These are phyloP conservation scores for Oryza officinalis DNA, from an alignment of 176 grass and related monocot species.

Conservation along the genomic window DNA sequence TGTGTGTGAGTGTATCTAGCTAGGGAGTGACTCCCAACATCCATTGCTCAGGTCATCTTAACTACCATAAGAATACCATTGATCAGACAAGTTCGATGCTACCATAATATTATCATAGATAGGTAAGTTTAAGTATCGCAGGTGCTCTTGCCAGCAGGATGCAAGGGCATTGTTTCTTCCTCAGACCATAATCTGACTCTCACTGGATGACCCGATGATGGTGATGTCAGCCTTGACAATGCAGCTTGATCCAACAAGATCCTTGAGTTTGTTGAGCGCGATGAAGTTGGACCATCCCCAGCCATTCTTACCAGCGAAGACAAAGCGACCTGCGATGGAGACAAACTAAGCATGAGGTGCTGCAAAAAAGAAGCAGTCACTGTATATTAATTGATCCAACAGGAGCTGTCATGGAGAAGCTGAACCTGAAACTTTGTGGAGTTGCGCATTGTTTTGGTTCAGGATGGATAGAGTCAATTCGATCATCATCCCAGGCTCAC, in stretches of 20 bases:
- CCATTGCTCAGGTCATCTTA: neutral
- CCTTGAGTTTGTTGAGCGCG: neutral
- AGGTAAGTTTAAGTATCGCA: too few species aligned
- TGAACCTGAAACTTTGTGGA: neutral
- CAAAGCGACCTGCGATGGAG: neutral
- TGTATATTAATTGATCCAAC: neutral
- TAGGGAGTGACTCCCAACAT: too few species aligned
- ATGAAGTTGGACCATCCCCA: slow-evolving; percentile 37
- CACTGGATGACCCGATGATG: slow-evolving; percentile 34
- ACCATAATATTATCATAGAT: slow-evolving; percentile 3
- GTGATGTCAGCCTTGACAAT: slow-evolving; percentile 20
- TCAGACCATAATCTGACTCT: neutral
- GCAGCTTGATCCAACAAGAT: slow-evolving; percentile 26
- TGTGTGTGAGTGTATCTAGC: too few species aligned
- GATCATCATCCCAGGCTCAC: slow-evolving; percentile 2
- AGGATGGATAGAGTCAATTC: slow-evolving; percentile 11
- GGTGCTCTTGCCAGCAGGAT: neutral
- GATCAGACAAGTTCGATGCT: neutral
- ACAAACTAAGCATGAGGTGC: neutral
- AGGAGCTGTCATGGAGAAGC: neutral
- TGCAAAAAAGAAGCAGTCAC: neutral
- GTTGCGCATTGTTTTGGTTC: neutral
- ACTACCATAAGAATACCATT: neutral
- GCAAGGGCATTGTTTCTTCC: slow-evolving; percentile 17
- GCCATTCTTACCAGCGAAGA: neutral